Evolutionary conservation across 2,329 filamentous ascomycete species (phyloP), one percentile per base, ranked within the genome.

Genomic region (Ceratocystis ficicola): DNA sequence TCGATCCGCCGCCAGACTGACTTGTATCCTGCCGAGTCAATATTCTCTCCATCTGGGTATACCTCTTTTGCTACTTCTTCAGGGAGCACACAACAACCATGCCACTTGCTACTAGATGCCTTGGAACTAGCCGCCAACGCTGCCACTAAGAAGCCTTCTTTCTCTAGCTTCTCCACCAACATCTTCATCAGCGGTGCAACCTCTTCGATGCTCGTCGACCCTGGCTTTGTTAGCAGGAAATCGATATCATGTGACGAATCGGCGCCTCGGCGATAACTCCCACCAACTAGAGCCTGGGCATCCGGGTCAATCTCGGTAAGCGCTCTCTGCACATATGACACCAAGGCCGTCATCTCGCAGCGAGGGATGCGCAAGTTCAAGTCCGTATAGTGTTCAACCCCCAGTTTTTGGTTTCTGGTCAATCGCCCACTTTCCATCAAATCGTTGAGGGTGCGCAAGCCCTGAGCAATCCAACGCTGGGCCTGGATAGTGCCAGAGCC

Each of bases 261-360:
- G 3, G 89, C 83, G 20, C 93, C 92, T 36, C 93, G 84, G 28
- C 93, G 84, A 73, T 95, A 96, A 67, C 89, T 95, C 0, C 93
- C 93, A 59, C 87, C 86, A 61, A 95, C 81, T 61, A 90, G 88
- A 66, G 90, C 76, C 73, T 90, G 79, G 66, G 92, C 83, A 0
- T 74, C 73, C 0, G 78, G 73, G 71, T 95, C 89, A 28, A 92
- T 77, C 6, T 73, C 72, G 5, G 76, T 75, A 0, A 90, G 82
- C 0, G 82, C 80, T 6, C 76, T 75, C 62, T 77, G 81, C 17
- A 96, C 87, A 55, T 87, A 77, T 0, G 75, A 76, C 0, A 84
- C 89, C 32, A 96, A 84, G 0, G 81, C 79, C 67, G 84, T 81
- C 4, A 96, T 87, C 75, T 96, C 90, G 0, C 74, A 75, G 2